phyloP scores from a whole-genome alignment of 306 rosid species.

The Prinsepia uniflora region DNA sequence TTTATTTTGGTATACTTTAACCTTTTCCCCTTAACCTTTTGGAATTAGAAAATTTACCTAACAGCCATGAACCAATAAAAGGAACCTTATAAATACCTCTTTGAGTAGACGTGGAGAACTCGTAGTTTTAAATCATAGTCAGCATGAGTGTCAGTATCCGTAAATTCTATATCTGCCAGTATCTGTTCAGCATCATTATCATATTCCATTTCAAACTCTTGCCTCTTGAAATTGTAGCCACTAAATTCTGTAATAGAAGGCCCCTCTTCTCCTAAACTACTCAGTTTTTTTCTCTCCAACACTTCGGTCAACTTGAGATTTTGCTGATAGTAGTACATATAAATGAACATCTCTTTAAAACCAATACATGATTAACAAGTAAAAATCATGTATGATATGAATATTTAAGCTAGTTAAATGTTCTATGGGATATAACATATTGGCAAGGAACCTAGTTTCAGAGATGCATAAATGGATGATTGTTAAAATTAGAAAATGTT shows the following conservation, averaged over 20 bases:
- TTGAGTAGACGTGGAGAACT: constrained; percentile 64
- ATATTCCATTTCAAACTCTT: constrained; percentile 82
- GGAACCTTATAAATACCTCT: constrained; percentile 42
- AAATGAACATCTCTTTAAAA: constrained; percentile 1
- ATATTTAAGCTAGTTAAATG: background rate
- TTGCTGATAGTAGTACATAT: constrained; percentile 27
- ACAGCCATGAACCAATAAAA: background rate
- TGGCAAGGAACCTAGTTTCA: background rate
- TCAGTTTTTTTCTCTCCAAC: constrained; percentile 74
- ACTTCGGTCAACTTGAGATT: constrained; percentile 59
- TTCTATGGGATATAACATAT: background rate
- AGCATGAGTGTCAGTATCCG: constrained; percentile 56
- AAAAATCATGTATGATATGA: background rate
- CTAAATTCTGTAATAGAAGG: constrained; percentile 64
- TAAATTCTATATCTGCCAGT: constrained; percentile 89
- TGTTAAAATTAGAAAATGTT: background rate
- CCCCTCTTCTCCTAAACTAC: constrained; percentile 56
- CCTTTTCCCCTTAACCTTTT: background rate
- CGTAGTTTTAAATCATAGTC: constrained; percentile 60
- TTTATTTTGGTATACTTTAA: background rate
- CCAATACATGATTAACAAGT: background rate
- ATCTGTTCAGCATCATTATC: constrained; percentile 88
- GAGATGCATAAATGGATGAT: background rate
- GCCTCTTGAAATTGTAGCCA: constrained; percentile 81
- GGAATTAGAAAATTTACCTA: background rate